Evolutionary conservation across 1,284 basidiomycete species (phyloP), one percentile per base, ranked within the genome.

Genomic region (Cutaneotrichosporon sp.): DNA sequence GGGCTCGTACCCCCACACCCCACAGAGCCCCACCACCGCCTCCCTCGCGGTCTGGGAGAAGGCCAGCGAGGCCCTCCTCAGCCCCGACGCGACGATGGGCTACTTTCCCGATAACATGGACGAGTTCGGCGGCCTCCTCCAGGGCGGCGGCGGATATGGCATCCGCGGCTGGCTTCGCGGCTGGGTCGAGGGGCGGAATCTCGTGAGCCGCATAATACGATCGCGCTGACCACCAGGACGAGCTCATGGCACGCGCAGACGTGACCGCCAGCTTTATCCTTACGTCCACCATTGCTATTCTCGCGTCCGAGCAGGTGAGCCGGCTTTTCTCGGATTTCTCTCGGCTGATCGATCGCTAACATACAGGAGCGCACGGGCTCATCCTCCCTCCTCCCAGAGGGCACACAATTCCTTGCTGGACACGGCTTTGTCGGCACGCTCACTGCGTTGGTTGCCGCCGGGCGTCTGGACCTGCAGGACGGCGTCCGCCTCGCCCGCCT

Each of bases 1-100:
- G 78, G 77, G 77, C 4, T 76, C 75, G 56, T 80, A 77, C 60
- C 78, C 78, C 1, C 78, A 80, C 63, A 78, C 74, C 4, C 78
- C 78, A 4, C 54, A 67, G 42, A 71, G 73, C 5, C 77, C 78
- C 4, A 79, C 78, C 1, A 69, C 69, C 3, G 69, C 75, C 8
- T 78, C 76, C 13, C 59, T 80, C 38, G 63, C 54, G 6, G 65
- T 79, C 34, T 80, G 78, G 78, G 76, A 77, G 58, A 65, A 73
- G 59, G 78, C 78, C 0, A 76, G 73, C 0, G 74, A 77, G 54
- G 78, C 78, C 4, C 67, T 80, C 10, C 56, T 77, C 25, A 69
- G 62, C 18, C 74, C 74, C 11, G 77, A 78, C 59, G 67, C 71
- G 20, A 73, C 70, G 5, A 74, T 79, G 34, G 75, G 74, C 3